Conservation (phyloP, 805 yeast species). For the Candida easanensis region DNA sequence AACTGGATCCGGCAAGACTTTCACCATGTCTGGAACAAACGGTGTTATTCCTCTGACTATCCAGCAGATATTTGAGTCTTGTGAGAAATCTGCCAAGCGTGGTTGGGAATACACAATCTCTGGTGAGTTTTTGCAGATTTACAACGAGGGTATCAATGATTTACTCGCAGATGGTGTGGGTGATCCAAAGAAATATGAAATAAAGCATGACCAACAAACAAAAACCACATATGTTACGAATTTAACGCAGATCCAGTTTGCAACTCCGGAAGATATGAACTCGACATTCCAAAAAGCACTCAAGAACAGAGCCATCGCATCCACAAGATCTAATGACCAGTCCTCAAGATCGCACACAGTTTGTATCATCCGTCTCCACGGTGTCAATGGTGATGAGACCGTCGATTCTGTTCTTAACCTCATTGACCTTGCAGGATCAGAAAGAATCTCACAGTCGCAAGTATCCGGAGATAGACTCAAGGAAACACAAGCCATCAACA, state of each 20-base stretch:
- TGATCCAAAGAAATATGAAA: conserved; percentile 50
- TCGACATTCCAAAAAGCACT: conserved; percentile 52
- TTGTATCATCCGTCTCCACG: conserved; percentile 60
- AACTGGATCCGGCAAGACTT: conserved; percentile 94
- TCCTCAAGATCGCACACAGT: conserved; percentile 93
- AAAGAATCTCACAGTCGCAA: conserved; percentile 70
- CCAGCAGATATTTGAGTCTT: conserved; percentile 61
- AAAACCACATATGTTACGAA: conserved; percentile 62
- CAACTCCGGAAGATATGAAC: conserved; percentile 46
- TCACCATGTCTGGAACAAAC: conserved; percentile 74
- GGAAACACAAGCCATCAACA: conserved; percentile 89
- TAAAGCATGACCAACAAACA: conserved; percentile 59
- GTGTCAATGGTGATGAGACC: conserved; percentile 53
- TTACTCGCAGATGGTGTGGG: conserved; percentile 36
- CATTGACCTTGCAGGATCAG: conserved; percentile 94
- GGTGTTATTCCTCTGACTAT: conserved; percentile 85
- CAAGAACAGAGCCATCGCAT: conserved; percentile 69
- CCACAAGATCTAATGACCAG: conserved; percentile 75
- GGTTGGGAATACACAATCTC: conserved; percentile 63
- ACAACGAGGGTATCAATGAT: conserved; percentile 80
- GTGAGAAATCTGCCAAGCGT: conserved; percentile 39
- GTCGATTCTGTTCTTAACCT: conserved; percentile 61
- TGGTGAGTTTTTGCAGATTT: conserved; percentile 86
- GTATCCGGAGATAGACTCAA: conserved; percentile 76
- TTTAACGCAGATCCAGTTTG: conserved; percentile 46